Conservation (phyloP, 139 green algal genomes). For the Coccomyxa sp. region DNA sequence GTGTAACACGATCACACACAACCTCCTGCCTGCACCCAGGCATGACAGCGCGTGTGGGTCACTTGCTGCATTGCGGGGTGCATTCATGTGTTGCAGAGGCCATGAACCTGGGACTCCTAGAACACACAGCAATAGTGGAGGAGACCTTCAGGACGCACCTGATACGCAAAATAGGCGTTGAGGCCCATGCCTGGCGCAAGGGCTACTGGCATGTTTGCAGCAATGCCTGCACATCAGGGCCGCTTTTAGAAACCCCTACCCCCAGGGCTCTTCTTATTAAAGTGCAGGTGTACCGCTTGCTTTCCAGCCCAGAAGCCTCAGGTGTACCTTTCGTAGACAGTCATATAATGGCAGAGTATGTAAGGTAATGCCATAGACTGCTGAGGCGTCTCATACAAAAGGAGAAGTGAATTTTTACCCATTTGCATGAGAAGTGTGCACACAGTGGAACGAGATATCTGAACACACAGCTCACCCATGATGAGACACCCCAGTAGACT, state of each 20-base stretch:
- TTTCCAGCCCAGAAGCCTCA: neutral
- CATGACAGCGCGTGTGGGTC: too few relatives aligned
- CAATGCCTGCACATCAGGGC: neutral
- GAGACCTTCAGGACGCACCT: too few relatives aligned
- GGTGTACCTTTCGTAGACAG: neutral
- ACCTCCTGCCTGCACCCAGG: too few relatives aligned
- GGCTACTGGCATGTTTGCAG: slow-evolving; percentile 70
- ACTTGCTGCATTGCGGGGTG: too few relatives aligned
- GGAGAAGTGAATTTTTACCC: too few relatives aligned
- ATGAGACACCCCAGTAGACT: slow-evolving; percentile 63
- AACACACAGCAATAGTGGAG: too few relatives aligned
- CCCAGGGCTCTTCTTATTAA: neutral
- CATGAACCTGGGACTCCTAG: too few relatives aligned
- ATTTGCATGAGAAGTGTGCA: too few relatives aligned
- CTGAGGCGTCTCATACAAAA: neutral
- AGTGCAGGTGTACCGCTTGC: neutral
- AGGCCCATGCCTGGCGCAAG: slow-evolving; percentile 68
- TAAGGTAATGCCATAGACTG: neutral
- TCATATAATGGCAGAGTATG: neutral
- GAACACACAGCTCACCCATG: slow-evolving; percentile 60
- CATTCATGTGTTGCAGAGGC: too few relatives aligned
- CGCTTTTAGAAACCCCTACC: neutral
- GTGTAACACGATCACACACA: too few relatives aligned
- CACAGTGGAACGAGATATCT: too few relatives aligned
- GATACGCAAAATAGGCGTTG: slow-evolving; percentile 9